Evolutionary conservation across 805 yeast species (phyloP).

Genomic region (Ogataea kodamae): DNA sequence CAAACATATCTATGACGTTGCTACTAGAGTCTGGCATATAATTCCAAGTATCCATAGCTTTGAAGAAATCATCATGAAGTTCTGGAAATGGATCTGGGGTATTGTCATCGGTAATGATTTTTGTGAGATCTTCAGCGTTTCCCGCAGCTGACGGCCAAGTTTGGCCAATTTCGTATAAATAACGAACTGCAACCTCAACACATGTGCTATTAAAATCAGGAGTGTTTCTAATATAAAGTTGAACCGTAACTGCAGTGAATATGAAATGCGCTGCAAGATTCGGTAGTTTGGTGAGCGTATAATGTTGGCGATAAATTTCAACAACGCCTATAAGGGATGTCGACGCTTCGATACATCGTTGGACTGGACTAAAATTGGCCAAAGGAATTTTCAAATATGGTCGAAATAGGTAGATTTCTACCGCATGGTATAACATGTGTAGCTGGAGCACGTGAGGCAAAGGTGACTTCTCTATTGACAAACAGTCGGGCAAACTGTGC

Average conservation of each 20-base stretch:
- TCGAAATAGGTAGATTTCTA: slow-evolving; percentile 3
- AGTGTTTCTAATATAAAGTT: slow-evolving; percentile 1
- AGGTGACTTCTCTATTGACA: not conserved
- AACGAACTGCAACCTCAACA: not conserved
- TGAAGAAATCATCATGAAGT: slow-evolving; percentile 2
- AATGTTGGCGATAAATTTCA: not conserved
- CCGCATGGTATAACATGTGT: slow-evolving; percentile 1
- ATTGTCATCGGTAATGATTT: not conserved
- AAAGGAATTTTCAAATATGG: slow-evolving; percentile 2
- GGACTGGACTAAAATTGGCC: not conserved
- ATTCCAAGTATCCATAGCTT: slow-evolving; percentile 4
- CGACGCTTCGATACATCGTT: slow-evolving; percentile 1
- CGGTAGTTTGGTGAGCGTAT: not conserved
- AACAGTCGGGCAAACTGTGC: not conserved
- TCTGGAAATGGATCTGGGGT: slow-evolving; percentile 1
- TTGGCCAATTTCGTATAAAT: slow-evolving; percentile 1
- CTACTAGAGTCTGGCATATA: slow-evolving; percentile 3
- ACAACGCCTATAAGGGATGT: not conserved
- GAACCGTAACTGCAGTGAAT: slow-evolving; percentile 4
- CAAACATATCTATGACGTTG: no score
- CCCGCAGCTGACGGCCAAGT: slow-evolving; percentile 3
- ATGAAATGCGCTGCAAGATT: slow-evolving; percentile 2
- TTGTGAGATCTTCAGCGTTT: not conserved
- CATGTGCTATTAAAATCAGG: not conserved
- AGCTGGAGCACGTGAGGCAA: slow-evolving; percentile 4